Percentiles rank a stretch among this genome's conserved stretches.
Conservation (phyloP, 1,284 basidiomycete species). For the Ustilago shanxiensis region DNA sequence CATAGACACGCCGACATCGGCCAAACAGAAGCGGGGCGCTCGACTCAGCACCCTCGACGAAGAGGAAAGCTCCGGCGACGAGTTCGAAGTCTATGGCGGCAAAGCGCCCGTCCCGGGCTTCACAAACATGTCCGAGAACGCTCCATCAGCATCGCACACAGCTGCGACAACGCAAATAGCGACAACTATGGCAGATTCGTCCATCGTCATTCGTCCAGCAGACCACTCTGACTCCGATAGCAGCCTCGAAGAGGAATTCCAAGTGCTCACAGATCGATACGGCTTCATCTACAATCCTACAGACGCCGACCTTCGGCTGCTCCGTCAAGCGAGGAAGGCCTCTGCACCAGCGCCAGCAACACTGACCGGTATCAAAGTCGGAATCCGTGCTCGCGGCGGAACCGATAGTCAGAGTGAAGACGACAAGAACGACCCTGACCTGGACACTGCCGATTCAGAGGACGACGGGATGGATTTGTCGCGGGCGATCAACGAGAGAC, state of each 20-base stretch:
- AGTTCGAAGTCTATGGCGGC: constrained; percentile 70
- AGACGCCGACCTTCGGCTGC: constrained; percentile 83
- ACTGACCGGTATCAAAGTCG: constrained; percentile 84
- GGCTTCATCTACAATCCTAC: constrained; percentile 88
- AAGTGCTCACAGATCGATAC: constrained; percentile 88
- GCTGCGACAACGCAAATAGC: background rate
- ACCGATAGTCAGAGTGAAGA: constrained; percentile 58
- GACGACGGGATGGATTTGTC: constrained; percentile 60
- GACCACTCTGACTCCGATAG: constrained; percentile 44
- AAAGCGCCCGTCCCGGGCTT: constrained; percentile 55
- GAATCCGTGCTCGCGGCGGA: constrained; percentile 69
- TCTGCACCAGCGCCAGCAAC: constrained; percentile 83
- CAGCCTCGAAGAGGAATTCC: constrained; percentile 71
- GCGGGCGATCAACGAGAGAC: constrained; percentile 57
- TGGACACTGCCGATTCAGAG: constrained; percentile 41
- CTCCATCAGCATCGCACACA: background rate
- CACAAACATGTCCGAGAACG: constrained; percentile 29
- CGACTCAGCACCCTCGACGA: constrained; percentile 53
- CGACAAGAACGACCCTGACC: constrained; percentile 44
- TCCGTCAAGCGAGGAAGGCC: constrained; percentile 80
- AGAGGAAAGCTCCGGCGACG: constrained; percentile 65
- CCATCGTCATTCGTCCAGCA: constrained; percentile 41
- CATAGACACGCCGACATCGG: constrained; percentile 10
- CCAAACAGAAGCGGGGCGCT: constrained; percentile 26
- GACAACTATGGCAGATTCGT: constrained; percentile 19